A percentile compares a stretch with the other conserved stretches of the same genome.
Conservation (phyloP, 495 filamentous ascomycete genomes). For the Margaritispora aquatica region DNA sequence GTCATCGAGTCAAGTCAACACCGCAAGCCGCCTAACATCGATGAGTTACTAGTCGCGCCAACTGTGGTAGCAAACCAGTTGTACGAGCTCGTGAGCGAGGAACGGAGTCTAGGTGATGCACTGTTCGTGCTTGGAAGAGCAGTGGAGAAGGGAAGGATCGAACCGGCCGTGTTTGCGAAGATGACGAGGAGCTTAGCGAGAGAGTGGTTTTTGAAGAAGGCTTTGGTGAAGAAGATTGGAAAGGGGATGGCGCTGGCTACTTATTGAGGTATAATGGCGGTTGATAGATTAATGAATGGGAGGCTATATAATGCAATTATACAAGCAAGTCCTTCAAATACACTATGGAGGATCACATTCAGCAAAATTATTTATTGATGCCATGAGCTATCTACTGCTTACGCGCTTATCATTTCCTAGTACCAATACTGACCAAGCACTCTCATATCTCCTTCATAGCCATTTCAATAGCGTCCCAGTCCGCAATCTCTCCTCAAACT, state of each 20-base stretch:
- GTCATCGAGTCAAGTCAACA: slow-evolving; percentile 60
- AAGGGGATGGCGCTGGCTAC: slow-evolving; percentile 67
- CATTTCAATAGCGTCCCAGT: too few species aligned
- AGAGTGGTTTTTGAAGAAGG: slow-evolving; percentile 88
- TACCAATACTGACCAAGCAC: too few species aligned
- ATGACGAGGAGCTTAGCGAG: slow-evolving; percentile 75
- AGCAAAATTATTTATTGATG: too few species aligned
- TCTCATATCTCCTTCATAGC: too few species aligned
- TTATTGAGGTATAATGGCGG: slow-evolving; percentile 17
- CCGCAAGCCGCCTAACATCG: slow-evolving; percentile 50
- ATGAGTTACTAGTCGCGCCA: slow-evolving; percentile 88
- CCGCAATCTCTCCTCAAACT: too few species aligned
- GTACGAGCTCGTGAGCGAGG: slow-evolving; percentile 82
- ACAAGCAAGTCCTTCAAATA: background rate
- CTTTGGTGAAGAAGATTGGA: slow-evolving; percentile 81
- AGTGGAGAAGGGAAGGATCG: slow-evolving; percentile 73
- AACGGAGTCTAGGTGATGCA: slow-evolving; percentile 73
- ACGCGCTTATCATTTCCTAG: too few species aligned
- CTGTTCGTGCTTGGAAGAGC: slow-evolving; percentile 79
- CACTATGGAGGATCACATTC: too few species aligned
- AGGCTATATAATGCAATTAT: too few species aligned
- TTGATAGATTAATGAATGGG: background rate
- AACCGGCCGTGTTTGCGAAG: slow-evolving; percentile 75
- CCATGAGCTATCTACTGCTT: too few species aligned
- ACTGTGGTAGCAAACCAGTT: slow-evolving; percentile 90